These are phyloP conservation scores for Gaeumannomyces tritici DNA, from an alignment of 2,329 filamentous ascomycete species.

Conservation along the genomic window DNA sequence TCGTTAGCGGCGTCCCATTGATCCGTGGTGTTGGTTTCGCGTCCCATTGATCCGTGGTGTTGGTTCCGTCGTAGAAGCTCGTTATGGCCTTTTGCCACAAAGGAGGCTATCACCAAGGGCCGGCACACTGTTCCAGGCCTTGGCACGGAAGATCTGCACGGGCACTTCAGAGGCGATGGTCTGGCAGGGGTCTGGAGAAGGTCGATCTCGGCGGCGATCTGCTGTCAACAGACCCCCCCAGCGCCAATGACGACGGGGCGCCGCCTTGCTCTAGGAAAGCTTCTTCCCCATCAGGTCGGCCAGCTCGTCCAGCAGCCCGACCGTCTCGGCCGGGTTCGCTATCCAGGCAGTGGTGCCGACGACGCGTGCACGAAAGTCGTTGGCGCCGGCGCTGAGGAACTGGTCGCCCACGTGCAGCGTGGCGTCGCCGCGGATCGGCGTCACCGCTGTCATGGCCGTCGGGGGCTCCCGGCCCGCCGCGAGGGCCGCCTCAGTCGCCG, in stretches of 20 bases:
- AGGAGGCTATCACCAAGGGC: slow-evolving; percentile 57
- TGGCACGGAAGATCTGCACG: too few relatives aligned
- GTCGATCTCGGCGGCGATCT: slow-evolving; percentile 68
- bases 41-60: too few relatives aligned
- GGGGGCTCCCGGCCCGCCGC: slow-evolving; percentile 5
- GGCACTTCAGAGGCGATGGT: too few relatives aligned
- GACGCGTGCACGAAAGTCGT: slow-evolving; percentile 91
- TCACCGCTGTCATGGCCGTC: slow-evolving; percentile 3
- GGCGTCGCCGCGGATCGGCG: slow-evolving; percentile 55
- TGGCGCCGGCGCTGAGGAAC: slow-evolving; percentile 88
- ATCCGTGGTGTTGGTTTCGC: too few relatives aligned
- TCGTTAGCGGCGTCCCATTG: slow-evolving; percentile 52
- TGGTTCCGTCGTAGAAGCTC: slow-evolving; percentile 46
- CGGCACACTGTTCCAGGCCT: too few relatives aligned
- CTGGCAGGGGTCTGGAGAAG: slow-evolving; percentile 65
- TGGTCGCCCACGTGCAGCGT: slow-evolving; percentile 96
- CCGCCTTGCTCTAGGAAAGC: too few relatives aligned
- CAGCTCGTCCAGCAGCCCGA: slow-evolving; percentile 80
- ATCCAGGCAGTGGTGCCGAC: slow-evolving; percentile 97
- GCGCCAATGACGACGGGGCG: too few relatives aligned
- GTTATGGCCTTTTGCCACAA: slow-evolving; percentile 44
- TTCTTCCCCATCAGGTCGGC: slow-evolving; percentile 45
- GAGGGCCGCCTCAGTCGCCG: not conserved
- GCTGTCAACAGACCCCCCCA: too few relatives aligned
- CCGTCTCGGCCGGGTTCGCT: slow-evolving; percentile 83